Base-by-base conservation (phyloP, 257 asterid species). In the Solanum pinnatisectum region DNA sequence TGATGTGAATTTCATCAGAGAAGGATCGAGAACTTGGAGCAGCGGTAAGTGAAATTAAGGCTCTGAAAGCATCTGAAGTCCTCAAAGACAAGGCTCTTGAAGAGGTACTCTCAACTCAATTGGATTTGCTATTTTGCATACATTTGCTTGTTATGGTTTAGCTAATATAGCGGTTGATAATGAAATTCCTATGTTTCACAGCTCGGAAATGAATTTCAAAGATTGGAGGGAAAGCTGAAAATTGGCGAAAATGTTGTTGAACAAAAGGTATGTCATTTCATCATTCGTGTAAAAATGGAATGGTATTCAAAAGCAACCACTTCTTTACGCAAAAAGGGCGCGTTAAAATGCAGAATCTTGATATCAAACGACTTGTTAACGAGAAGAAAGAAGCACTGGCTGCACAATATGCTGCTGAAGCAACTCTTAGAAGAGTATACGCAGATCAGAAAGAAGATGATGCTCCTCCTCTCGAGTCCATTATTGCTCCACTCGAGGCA, bases 401-500 rank as follows among this genome's bases (percentile, higher is more conserved):
- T 89, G 98, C 98, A 87, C 98, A 95, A 87, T 94, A 94, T 92
- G 98, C 98, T 71, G 98, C 98, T 63, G 98, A 96, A 91, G 93
- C 95, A n/a, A 92, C 99, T 71, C 98, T 96, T 60, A 89, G 99
- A 90, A 91, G 99, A 90, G 98, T 95, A 52, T 93, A 96, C 9
- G 94, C 95, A 83, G 87, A 91, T 88, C 96, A 95, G 74, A 95
- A 95, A 87, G 98, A 96, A 40, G 95, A 94, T 82, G 95, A 94
- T 77, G 84, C 90, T 78, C 74, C 94, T 89, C 95, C 98, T 42
- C 88, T 95, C 46, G 98, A 95, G 88, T 88, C 93, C 10, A 83
- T 96, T 91, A 92, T 94, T 88, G 95, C 98, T 77, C 98, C 99
- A 68, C 94, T 96, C 23, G 99, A 96, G 89, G 98, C 99, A 44